phyloP scores from a whole-genome alignment of 179 eudicot species.

The Dionaea muscipula region DNA sequence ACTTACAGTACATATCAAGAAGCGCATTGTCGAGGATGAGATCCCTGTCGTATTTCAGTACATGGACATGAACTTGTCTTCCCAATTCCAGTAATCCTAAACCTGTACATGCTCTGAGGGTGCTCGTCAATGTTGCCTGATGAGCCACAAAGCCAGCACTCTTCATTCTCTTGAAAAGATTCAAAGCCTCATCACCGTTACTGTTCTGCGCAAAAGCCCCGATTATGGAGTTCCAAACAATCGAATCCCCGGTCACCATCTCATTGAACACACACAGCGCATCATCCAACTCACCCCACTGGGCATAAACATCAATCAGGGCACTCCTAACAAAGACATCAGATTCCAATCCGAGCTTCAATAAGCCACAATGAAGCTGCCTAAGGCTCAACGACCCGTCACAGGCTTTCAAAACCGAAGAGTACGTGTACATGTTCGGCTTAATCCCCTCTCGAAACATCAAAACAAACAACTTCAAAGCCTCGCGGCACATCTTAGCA shows the following conservation, averaged over 20 bases:
- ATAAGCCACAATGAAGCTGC: conserved; percentile 46
- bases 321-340: conserved; percentile 62
- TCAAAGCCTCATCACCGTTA: conserved; percentile 44
- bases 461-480: conserved; percentile 35
- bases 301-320: conserved; percentile 43
- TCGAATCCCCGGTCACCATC: conserved; percentile 42
- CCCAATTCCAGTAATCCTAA: conserved; percentile 42
- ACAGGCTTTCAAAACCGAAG: conserved; percentile 55
- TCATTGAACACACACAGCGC: conserved; percentile 41
- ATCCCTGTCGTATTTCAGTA: conserved; percentile 41
- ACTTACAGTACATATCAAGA: conserved; percentile 66
- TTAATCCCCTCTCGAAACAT: conserved; percentile 41
- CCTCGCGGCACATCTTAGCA: conserved; percentile 27
- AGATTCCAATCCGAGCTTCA: conserved; percentile 42
- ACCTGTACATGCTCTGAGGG: conserved; percentile 47
- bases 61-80: conserved; percentile 59
- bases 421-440: conserved; percentile 57
- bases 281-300: conserved; percentile 43
- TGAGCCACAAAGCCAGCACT: conserved; percentile 36
- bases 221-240: conserved; percentile 65
- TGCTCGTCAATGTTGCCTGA: conserved; percentile 51
- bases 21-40: conserved; percentile 53
- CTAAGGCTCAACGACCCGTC: conserved; percentile 30
- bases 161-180: conserved; percentile 43
- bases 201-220: conserved; percentile 60